Base-by-base conservation (phyloP, 345 rosid species). In the Linum tenue region DNA sequence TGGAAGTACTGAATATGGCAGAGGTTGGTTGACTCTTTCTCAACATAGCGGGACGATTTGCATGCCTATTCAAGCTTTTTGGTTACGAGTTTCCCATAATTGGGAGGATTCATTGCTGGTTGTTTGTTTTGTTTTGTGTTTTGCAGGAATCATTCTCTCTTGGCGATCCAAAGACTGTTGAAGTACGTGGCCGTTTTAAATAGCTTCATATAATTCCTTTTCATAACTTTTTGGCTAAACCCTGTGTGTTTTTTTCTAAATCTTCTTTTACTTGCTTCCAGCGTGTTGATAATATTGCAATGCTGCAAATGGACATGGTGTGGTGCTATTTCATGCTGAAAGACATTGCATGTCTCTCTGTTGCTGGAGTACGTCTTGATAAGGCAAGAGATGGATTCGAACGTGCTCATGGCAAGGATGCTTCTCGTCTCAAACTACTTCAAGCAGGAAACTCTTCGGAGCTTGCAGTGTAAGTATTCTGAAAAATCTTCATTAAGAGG, bases 301-400 rank as follows among this genome's bases (percentile, higher is more conserved):
- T 92, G 55, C 79, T 92, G 80, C 92, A 92, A 83, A 85, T 92
- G 76, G 97, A 92, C 87, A 88, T 90, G 82, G 98, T 90, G 12
- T 92, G 98, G 98, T 92, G 97, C 75, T 90, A 86, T 73, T 92
- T 90, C 83, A 79, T 88, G 96, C 95, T 90, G 50, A 85, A 70
- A 62, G 96, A 92, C 77, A 69, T 92, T 79, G 86, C 85, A 39
- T 80, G 92, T 77, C 84, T 92, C 22, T 82, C 98, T n/a, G 85
- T 79, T 72, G 98, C 96, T 40, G 97, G 97, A 61, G 63, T 79
- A 51, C 94, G 96, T 35, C 90, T 92, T 55, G 81, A 78, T 66
- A 88, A 80, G 67, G 96, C 97, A 22, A 90, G 96, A 82, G 87
- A 79, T 76, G 97, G 97, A 77, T 79, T 92, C 61, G 95, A 90